Percentiles rank a stretch among this genome's conserved stretches.
phyloP scores from a whole-genome alignment of 441 rosid genomes.

The Arabidopsis lyrata region DNA sequence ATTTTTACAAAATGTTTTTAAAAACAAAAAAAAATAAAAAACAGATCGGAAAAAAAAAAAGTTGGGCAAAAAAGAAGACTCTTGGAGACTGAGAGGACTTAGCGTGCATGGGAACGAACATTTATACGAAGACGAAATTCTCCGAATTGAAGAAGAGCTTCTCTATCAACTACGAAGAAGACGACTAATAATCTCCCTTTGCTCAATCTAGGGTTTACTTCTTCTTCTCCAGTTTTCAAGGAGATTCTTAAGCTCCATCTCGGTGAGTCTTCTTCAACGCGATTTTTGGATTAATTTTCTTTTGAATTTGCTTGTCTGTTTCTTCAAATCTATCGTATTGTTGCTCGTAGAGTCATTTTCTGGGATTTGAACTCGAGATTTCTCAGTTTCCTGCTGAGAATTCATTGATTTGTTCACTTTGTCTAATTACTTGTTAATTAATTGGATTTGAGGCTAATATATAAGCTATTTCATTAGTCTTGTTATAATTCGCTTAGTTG shows the following conservation, averaged over 20 bases:
- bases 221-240: slow-evolving; percentile 6
- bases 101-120: slow-evolving; percentile 44
- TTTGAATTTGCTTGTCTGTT: neutral
- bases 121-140: slow-evolving; percentile 16
- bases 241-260: slow-evolving; percentile 18
- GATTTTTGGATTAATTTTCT: neutral
- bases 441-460: slow-evolving; percentile 5
- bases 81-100: neutral
- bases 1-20: no score
- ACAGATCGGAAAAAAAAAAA: no score
- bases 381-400: neutral
- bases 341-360: slow-evolving; percentile 17
- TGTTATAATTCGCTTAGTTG: neutral
- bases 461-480: neutral
- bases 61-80: neutral
- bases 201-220: slow-evolving; percentile 2
- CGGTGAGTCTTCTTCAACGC: slow-evolving; percentile 33
- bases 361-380: slow-evolving; percentile 8
- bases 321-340: neutral
- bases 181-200: neutral
- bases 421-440: neutral
- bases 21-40: no score
- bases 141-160: slow-evolving; percentile 24
- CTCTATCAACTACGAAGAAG: neutral
- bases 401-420: neutral